These are phyloP conservation scores for Sugiyamaella xylanicola DNA, from an alignment of 1,139 yeast genomes.

Conservation along the genomic window DNA sequence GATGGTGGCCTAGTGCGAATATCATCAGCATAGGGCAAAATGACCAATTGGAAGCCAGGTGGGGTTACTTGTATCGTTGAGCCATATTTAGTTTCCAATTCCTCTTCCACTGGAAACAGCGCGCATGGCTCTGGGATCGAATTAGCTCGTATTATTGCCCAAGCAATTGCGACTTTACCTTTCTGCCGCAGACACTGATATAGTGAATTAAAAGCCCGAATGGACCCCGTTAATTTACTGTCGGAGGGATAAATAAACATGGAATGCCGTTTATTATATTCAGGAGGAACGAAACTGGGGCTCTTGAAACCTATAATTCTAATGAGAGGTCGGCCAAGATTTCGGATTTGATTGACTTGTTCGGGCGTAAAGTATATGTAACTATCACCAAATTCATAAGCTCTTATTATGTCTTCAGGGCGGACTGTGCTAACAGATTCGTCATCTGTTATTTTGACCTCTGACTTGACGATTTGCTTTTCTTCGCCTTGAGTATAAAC, in stretches of 20 bases:
- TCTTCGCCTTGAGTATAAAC: constrained; percentile 57
- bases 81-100: constrained; percentile 22
- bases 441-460: constrained; percentile 46
- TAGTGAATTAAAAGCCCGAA: constrained; percentile 65
- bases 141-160: constrained; percentile 63
- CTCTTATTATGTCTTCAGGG: constrained; percentile 43
- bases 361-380: constrained; percentile 46
- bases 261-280: constrained; percentile 57
- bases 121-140: constrained; percentile 63
- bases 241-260: constrained; percentile 63
- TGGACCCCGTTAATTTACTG: constrained; percentile 61
- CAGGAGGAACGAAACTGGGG: constrained; percentile 33
- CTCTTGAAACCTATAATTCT: constrained; percentile 72
- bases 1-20: constrained; percentile 38
- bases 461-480: constrained; percentile 56
- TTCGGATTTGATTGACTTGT: constrained; percentile 41
- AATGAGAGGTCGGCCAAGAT: constrained; percentile 48
- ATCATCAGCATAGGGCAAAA: constrained; percentile 46
- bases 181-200: constrained; percentile 60
- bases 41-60: constrained; percentile 44
- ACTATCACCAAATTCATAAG: constrained; percentile 52
- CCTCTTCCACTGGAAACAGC: constrained; percentile 54
- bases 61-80: constrained; percentile 31
- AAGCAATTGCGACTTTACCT: constrained; percentile 63
- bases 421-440: constrained; percentile 50